These are phyloP conservation scores for Saccharomycopsis fermentans DNA, from an alignment of 805 yeast species.

Conservation along the genomic window DNA sequence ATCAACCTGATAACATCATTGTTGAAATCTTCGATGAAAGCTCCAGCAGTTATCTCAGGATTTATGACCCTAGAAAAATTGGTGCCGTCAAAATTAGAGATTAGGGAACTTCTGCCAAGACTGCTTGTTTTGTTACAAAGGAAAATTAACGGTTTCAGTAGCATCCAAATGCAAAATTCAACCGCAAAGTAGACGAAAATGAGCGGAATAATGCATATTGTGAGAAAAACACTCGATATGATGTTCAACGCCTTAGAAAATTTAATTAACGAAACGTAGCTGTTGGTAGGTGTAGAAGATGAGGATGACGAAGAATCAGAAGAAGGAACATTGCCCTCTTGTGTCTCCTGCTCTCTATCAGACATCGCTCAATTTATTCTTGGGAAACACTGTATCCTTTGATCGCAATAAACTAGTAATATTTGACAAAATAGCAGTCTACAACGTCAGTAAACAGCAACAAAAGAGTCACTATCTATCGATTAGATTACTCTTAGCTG, in stretches of 20 bases:
- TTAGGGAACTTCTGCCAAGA: not conserved
- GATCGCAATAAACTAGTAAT: too few relatives aligned
- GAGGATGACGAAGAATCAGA: too few relatives aligned
- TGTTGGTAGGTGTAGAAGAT: not conserved
- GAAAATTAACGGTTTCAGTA: not conserved
- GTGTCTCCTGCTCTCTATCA: not conserved
- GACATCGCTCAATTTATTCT: not conserved
- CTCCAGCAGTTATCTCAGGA: slow-evolving; percentile 44
- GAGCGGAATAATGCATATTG: not conserved
- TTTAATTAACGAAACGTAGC: not conserved
- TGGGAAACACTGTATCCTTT: not conserved
- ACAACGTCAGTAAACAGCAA: too few relatives aligned
- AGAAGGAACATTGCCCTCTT: not conserved
- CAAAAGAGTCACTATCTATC: too few relatives aligned
- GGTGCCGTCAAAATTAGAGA: not conserved
- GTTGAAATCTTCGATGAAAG: slow-evolving; percentile 43
- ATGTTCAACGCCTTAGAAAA: not conserved
- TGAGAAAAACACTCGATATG: not conserved
- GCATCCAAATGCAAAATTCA: not conserved
- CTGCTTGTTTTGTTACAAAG: not conserved
- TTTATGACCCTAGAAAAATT: slow-evolving; percentile 29
- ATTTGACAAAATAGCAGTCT: too few relatives aligned
- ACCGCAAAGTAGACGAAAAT: not conserved
- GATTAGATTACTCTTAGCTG: too few relatives aligned
- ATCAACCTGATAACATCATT: slow-evolving; percentile 25